Conservation (phyloP, 345 rosid species). For the Murraya paniculata region DNA sequence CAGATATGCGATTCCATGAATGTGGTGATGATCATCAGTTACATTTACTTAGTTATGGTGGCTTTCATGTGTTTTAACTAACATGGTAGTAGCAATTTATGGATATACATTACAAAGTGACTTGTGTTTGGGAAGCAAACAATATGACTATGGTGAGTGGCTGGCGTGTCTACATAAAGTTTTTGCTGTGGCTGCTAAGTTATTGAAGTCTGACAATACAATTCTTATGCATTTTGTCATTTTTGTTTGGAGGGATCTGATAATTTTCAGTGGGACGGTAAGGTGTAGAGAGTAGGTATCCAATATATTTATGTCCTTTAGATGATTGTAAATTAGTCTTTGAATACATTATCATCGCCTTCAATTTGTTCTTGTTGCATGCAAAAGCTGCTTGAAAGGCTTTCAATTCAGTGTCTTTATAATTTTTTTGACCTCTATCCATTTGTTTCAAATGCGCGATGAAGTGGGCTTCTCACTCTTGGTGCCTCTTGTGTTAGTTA, state of each 20-base stretch:
- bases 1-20: background rate
- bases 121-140: background rate
- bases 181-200: background rate
- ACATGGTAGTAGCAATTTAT: background rate
- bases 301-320: background rate
- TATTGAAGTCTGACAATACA: background rate
- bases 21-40: background rate
- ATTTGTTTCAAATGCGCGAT: background rate
- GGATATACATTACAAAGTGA: background rate
- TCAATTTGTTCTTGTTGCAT: background rate
- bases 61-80: background rate
- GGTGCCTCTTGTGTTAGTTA: background rate
- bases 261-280: background rate
- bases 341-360: background rate
- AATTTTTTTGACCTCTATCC: background rate
- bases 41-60: background rate
- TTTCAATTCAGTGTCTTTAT: background rate
- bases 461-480: background rate
- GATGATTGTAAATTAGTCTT: background rate
- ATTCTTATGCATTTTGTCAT: background rate
- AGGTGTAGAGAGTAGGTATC: background rate
- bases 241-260: background rate
- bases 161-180: background rate
- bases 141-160: background rate
- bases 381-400: background rate